A percentile compares a stretch with the other conserved stretches of the same genome.
phyloP scores from a whole-genome alignment of 441 rosid species.

The Macaranga tanarius region DNA sequence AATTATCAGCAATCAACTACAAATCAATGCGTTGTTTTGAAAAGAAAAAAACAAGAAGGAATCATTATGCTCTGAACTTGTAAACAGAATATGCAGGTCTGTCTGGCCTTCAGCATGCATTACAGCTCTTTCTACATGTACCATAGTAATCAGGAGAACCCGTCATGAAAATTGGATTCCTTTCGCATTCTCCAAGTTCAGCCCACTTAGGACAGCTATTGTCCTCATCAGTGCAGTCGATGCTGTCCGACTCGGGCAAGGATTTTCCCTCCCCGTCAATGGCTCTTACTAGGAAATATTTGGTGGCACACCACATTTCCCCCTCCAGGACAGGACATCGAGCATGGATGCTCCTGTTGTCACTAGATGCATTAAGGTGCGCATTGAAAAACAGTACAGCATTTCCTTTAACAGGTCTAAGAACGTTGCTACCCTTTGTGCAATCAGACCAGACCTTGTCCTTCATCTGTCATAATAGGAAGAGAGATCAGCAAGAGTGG shows the following conservation, averaged over 20 bases:
- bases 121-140: conserved; percentile 89
- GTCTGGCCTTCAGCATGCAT: conserved; percentile 48
- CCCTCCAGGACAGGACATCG: conserved; percentile 83
- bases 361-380: conserved; percentile 58
- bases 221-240: conserved; percentile 80
- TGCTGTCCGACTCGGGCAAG: conserved; percentile 28
- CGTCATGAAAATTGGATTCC: conserved; percentile 81
- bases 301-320: conserved; percentile 62
- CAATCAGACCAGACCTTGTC: conserved; percentile 63
- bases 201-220: conserved; percentile 75
- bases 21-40: background rate
- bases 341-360: conserved; percentile 57
- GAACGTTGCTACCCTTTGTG: conserved; percentile 35
- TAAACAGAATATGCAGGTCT: background rate
- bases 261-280: conserved; percentile 23
- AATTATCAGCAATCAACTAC: background rate
- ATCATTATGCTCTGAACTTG: background rate
- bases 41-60: background rate
- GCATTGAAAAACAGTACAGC: conserved; percentile 74
- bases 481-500: conserved; percentile 3
- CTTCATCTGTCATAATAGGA: conserved; percentile 38
- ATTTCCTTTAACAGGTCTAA: conserved; percentile 72
- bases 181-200: conserved; percentile 75
- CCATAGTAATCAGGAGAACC: conserved; percentile 93
- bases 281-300: conserved; percentile 50